Base-by-base conservation (phyloP, 2,329 filamentous ascomycete genomes). In the Alternaria conjuncta region DNA sequence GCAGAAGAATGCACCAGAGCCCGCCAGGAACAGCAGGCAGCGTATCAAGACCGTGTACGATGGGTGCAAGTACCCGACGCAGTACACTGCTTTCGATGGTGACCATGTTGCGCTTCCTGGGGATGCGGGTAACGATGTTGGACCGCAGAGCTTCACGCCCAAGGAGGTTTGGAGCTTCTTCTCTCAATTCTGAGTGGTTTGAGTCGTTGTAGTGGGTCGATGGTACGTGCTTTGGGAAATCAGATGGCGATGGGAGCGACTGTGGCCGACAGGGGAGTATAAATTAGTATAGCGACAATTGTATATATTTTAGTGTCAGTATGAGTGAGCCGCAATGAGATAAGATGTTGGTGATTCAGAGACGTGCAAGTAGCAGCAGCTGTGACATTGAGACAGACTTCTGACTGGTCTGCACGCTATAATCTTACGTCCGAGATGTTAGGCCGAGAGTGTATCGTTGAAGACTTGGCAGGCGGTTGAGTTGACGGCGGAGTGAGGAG, bases 51-150 rank as follows among this genome's bases (percentile, higher is more conserved):
- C 67, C 10, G 61, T 61, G 13, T 75, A 74, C 32, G 47, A 63
- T 28, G 71, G 75, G 7, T 82, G 80, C 65, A 75, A 69, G 7
- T 75, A 78, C 61, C 80, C 79, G 9, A 73, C 79, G 4, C 71
- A 70, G 20, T 82, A 76, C 74, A 71, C 77, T 4, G 63, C 65
- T 13, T 68, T 69, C 41, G 61, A 71, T 45, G 69, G 68, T 15
- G 66, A 67, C 30, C 69, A 71, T 59, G 65, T 63, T 23, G 60
- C 69, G 18, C 71, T 74, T 49, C 66, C 66, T 7, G 69, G 72
- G 7, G 62, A 68, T 30, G 45, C 49, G 2, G 66, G 64, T 18
- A 61, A 49, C 25, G 63, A 64, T 55, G 58, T 57, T 5, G 66
- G 64, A 5, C 36, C 58, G 9, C 60, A 55, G 21, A 69, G 64